phyloP scores from a whole-genome alignment of 2,329 filamentous ascomycete genomes.

The Microcyclospora pomicola region DNA sequence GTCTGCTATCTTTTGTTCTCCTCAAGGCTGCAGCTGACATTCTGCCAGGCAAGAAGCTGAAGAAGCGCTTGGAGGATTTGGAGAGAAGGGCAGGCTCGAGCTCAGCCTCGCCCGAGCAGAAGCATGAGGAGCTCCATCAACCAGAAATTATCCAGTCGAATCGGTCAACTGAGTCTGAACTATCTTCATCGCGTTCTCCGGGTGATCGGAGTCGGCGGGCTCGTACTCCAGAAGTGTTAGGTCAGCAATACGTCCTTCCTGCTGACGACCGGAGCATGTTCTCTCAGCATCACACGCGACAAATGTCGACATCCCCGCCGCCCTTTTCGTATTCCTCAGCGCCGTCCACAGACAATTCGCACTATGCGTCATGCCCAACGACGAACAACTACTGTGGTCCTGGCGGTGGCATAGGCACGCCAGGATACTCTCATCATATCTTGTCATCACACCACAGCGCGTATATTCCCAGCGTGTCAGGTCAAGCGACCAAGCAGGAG shows the following conservation, averaged over 20 bases:
- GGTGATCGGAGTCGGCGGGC: constrained; percentile 10
- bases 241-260: constrained; percentile 19
- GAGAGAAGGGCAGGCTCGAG: constrained; percentile 60
- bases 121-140: constrained; percentile 38
- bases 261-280: constrained; percentile 53
- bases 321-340: constrained; percentile 55
- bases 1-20: constrained; percentile 22
- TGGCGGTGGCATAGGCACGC: constrained; percentile 34
- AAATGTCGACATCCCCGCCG: constrained; percentile 57
- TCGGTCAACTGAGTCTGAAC: constrained; percentile 2
- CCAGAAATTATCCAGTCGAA: constrained; percentile 4
- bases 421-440: constrained; percentile 31
- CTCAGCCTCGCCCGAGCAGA: constrained; percentile 45
- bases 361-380: constrained; percentile 29
- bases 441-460: constrained; percentile 33
- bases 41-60: constrained; percentile 69
- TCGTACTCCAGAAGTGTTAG: constrained; percentile 15
- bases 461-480: constrained; percentile 27
- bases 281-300: constrained; percentile 50
- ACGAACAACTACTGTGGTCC: constrained; percentile 13
- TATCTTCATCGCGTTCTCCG: constrained; percentile 13
- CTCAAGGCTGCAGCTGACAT: constrained; percentile 10
- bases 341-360: constrained; percentile 46
- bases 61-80: constrained; percentile 75
- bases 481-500: constrained; percentile 51